Evolutionary conservation across 2,329 filamentous ascomycete species (phyloP).

Genomic region (Elsinoe fawcettii): DNA sequence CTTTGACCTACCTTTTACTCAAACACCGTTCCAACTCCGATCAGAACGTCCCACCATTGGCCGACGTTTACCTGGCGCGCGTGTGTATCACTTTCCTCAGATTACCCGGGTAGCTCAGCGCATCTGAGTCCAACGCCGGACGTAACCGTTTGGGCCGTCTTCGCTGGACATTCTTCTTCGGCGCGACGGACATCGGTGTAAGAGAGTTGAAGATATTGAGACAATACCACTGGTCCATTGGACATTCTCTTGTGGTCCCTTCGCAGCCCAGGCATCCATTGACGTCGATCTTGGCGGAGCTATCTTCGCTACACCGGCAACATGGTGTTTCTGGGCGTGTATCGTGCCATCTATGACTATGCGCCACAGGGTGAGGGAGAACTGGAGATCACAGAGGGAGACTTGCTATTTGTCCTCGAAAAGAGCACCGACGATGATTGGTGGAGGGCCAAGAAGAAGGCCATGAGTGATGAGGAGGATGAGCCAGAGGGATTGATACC

Average conservation of each 20-base stretch:
- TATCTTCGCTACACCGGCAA: slow-evolving; percentile 6
- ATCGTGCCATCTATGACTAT: slow-evolving; percentile 89
- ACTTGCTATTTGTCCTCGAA: slow-evolving; percentile 80
- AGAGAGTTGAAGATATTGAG: neutral
- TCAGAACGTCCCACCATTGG: neutral
- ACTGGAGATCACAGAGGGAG: slow-evolving; percentile 75
- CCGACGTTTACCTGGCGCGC: slow-evolving; percentile 7
- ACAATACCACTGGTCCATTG: neutral
- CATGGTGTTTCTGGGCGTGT: slow-evolving; percentile 91
- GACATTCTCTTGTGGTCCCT: neutral
- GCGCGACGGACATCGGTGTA: neutral
- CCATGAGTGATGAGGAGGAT: slow-evolving; percentile 69
- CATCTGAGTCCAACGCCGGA: slow-evolving; percentile 3
- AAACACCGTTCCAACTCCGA: neutral
- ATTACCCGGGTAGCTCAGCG: neutral
- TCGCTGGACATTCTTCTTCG: neutral
- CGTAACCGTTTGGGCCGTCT: neutral
- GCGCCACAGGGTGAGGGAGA: slow-evolving; percentile 77
- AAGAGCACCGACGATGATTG: slow-evolving; percentile 70
- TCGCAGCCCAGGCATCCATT: neutral
- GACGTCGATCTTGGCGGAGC: neutral
- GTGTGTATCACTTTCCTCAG: neutral
- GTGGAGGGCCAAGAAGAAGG: slow-evolving; percentile 95
- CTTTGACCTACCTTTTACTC: neutral
- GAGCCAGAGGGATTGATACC: slow-evolving; percentile 86